Evolutionary conservation across 768 basidiomycete genomes (phyloP), one percentile per base, ranked within the genome.

Genomic region (Lyophyllum atratum): DNA sequence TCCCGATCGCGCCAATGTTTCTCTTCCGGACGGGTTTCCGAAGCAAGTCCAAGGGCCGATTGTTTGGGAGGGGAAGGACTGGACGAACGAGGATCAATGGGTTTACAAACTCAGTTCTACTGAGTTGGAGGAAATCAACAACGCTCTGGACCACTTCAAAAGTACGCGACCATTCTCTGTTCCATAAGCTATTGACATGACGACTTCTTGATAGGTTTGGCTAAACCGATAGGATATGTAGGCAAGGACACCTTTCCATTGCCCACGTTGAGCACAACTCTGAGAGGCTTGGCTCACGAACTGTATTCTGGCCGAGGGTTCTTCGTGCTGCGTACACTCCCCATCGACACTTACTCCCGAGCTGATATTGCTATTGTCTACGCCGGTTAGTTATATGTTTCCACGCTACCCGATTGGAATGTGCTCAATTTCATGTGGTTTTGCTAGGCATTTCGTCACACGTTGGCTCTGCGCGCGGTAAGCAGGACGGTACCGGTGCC

Each of bases 31-130:
- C 0, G 72, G 71, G 15, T 80, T 74, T 55, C 77, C 77, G 8
- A 56, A 64, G 24, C 55, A 68, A 46, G 64, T 76, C 4, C 62
- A 69, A 21, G 73, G 75, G 0, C 78, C 77, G 2, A 73, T 75
- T 34, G 77, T 79, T n/a, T 80, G 78, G 78, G 72, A 77, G 49
- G 77, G 77, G 19, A 73, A 69, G 24, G 76, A 77, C 59, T 80
- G 76, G 74, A 71, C 62, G 42, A 65, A 62, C 49, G 77, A 79
- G 56, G 67, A 72, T 21, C 74, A 78, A 58, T 80, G 78, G 78
- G 76, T 78, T 7, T 75, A 76, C 58, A 61, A 69, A 17, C 70
- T 80, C 29, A 73, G 59, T 45, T 58, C 62, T 5, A 56, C 40
- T 0, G 69, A 80, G 31, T 64, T 78, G 40, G 56, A 70, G 45